Percentiles rank a stretch among this genome's conserved stretches.
Evolutionary conservation across 371 early-diverging fungal genomes (phyloP).

Genomic region (Encephalitozoon cuniculi): DNA sequence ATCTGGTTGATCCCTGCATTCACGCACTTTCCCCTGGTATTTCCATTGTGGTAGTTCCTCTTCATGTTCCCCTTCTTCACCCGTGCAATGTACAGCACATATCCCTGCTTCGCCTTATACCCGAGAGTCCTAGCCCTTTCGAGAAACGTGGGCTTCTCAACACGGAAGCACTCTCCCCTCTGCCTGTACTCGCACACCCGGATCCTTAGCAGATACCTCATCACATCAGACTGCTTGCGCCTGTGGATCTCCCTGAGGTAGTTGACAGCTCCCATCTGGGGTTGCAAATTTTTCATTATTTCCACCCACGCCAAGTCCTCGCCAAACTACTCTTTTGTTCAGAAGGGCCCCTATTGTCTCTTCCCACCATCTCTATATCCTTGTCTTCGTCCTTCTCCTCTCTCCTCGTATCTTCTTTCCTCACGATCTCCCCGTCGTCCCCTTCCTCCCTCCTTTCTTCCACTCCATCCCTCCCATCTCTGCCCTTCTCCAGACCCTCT

Average conservation of each 20-base stretch:
- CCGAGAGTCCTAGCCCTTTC: constrained; percentile 96
- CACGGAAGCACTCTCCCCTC: constrained; percentile 85
- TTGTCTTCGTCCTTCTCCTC: not conserved
- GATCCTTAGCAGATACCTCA: constrained; percentile 90
- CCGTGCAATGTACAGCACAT: constrained; percentile 86
- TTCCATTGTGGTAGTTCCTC: constrained; percentile 82
- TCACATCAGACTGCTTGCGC: constrained; percentile 94
- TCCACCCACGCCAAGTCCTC: not conserved
- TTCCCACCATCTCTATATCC: not conserved
- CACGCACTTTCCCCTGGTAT: constrained; percentile 88
- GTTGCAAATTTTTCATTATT: constrained; percentile 31
- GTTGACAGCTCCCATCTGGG: constrained; percentile 68
- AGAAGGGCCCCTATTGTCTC: not conserved
- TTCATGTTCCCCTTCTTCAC: constrained; percentile 94
- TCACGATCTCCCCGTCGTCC: not conserved
- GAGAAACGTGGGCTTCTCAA: constrained; percentile 87
- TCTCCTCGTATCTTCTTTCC: not conserved
- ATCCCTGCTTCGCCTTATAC: constrained; percentile 96
- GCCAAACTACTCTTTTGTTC: not conserved
- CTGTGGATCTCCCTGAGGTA: constrained; percentile 90
- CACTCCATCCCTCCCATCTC: not conserved
- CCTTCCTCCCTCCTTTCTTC: not conserved
- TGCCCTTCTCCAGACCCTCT: not conserved
- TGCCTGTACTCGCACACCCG: constrained; percentile 96
- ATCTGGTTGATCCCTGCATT: constrained; percentile 89